Percentiles rank a stretch among this genome's conserved stretches.
phyloP scores from a whole-genome alignment of 2,329 filamentous ascomycete genomes.

The Dendryphion nanum region DNA sequence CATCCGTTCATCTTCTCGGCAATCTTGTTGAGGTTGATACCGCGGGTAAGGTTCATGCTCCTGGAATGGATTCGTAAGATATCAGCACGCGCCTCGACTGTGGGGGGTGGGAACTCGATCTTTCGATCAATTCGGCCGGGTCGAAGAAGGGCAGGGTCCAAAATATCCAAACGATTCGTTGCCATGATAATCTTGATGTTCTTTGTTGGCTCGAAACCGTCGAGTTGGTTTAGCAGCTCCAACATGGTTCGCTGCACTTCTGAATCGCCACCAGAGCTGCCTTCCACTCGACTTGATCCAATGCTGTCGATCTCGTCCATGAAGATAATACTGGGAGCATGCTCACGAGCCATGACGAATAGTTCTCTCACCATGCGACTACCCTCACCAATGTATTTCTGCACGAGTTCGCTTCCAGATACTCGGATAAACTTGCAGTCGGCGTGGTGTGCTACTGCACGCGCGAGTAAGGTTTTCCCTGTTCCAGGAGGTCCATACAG shows the following conservation, averaged over 20 bases:
- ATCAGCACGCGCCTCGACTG: constrained; percentile 92
- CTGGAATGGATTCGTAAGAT: constrained; percentile 96
- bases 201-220: constrained; percentile 98
- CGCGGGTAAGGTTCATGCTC: constrained; percentile 97
- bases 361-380: constrained; percentile 98
- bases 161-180: constrained; percentile 94
- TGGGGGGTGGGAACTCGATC: constrained; percentile 97
- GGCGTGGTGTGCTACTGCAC: constrained; percentile 96
- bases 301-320: constrained; percentile 99
- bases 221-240: constrained; percentile 95
- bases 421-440: constrained; percentile 99
- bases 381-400: constrained; percentile 99
- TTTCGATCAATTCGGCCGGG: constrained; percentile 98
- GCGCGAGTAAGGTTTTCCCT: constrained; percentile 90
- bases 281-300: constrained; percentile 93
- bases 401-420: constrained; percentile 91
- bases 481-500: constrained; percentile 96
- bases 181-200: constrained; percentile 99
- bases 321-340: constrained; percentile 98
- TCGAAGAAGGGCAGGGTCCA: constrained; percentile 89
- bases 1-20: constrained; percentile 99
- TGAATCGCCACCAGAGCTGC: constrained; percentile 90
- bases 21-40: constrained; percentile 97
- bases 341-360: constrained; percentile 98
- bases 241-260: constrained; percentile 99